Evolutionary conservation across 2,329 filamentous ascomycete genomes (phyloP), one percentile per base, ranked within the genome.

Genomic region (Metarhizium robertsii): DNA sequence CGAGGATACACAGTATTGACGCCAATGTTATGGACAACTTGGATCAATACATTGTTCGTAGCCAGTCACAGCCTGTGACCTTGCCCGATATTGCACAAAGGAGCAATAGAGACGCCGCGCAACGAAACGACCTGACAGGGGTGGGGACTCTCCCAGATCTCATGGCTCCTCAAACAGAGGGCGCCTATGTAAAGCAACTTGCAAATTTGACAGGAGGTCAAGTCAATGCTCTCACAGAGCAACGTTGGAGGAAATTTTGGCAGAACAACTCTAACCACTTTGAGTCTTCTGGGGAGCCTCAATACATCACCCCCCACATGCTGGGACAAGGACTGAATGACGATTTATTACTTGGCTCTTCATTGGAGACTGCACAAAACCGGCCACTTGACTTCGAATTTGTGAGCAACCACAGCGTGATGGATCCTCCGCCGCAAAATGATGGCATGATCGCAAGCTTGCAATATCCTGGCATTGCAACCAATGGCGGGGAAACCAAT

Each of bases 1-100:
- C 73, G 52, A 80, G 86, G 11, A 83, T 89, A 63, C 91, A 96
- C 66, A 58, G 60, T 0, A 66, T 68, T 3, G 32, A 65, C 1
- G 66, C 76, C 10, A 55, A 57, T 3, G 57, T 66, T 2, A 74
- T 75, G 2, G 69, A 71, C 18, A 70, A 75, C 36, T 58, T 80
- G 4, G 65, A 67, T 20, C 45, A 61, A 13, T 79, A 69, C 52
- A 52, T 67, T 16, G 25, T 50, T 18, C 50, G 49, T 25, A 36
- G 6, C 16, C 11, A 54, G 64, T 52, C 60, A 53, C 20, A 29
- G 13, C 18, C 34, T 14, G 6, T n/a, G 59, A 64, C 59, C 53
- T 59, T 58, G 18, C 25, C 54, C 32, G 46, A 53, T 38, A 32
- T 40, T 51, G 29, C 7, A 48, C 20, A 13, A 18, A 18, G 18